A percentile compares a stretch with the other conserved stretches of the same genome.
Evolutionary conservation across 169 alveolate genomes (phyloP).

Genomic region (Cryptosporidium sp.): DNA sequence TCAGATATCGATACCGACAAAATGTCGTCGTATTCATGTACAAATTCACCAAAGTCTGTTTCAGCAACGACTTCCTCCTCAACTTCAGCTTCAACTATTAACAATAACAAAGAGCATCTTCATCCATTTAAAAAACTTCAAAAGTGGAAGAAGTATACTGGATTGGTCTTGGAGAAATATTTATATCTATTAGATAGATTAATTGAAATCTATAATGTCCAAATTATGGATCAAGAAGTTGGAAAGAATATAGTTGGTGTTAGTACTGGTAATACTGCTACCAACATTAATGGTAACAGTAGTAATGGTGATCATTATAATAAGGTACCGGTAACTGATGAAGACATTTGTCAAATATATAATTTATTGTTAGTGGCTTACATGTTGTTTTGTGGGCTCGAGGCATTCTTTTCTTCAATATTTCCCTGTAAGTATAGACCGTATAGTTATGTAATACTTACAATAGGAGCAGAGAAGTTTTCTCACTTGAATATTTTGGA

Average conservation of each 20-base stretch:
- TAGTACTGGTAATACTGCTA: no score
- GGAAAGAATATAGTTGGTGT: no score
- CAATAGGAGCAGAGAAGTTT: conserved; percentile 74
- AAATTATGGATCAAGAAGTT: not conserved
- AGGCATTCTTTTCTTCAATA: conserved; percentile 52
- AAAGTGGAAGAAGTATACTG: conserved; percentile 46
- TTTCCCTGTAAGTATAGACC: conserved; percentile 60
- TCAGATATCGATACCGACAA: not conserved
- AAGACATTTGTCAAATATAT: not conserved
- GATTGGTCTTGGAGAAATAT: conserved; percentile 27
- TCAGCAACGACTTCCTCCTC: not conserved
- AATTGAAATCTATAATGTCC: not conserved
- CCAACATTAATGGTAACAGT: no score
- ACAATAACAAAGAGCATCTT: not conserved
- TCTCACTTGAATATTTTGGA: conserved; percentile 37
- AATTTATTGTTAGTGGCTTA: conserved; percentile 29
- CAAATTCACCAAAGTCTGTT: not conserved
- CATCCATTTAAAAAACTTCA: not conserved
- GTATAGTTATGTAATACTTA: conserved; percentile 29
- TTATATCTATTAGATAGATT: conserved; percentile 2
- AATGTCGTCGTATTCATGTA: not conserved
- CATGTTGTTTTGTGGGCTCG: conserved; percentile 40
- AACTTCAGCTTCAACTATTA: not conserved
- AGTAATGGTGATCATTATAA: not conserved
- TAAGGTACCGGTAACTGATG: not conserved